Conservation (phyloP, 192 early-diverging fungal species). For the Lobosporangium transversale region DNA sequence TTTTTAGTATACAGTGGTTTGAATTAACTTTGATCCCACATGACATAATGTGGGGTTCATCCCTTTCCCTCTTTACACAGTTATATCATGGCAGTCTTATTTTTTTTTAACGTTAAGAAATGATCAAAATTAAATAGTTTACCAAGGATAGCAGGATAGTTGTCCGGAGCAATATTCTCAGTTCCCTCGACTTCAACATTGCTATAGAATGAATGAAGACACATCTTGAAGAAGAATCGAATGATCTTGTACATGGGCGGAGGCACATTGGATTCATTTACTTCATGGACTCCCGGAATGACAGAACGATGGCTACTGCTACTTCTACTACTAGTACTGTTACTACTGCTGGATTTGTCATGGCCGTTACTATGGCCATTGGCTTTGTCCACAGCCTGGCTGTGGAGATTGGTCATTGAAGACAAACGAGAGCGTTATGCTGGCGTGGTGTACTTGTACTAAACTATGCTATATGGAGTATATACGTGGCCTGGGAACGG, state of each 20-base stretch:
- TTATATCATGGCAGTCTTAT: too few relatives aligned
- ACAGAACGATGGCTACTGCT: background rate
- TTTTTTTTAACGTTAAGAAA: too few relatives aligned
- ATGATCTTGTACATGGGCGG: constrained; percentile 47
- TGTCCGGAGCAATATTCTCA: constrained; percentile 54
- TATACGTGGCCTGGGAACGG: too few relatives aligned
- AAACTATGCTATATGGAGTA: too few relatives aligned
- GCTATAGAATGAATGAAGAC: constrained; percentile 51
- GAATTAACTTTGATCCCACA: too few relatives aligned
- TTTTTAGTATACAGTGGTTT: too few relatives aligned
- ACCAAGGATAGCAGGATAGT: constrained; percentile 53
- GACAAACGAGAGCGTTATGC: too few relatives aligned
- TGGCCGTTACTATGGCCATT: background rate
- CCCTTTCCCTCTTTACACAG: background rate
- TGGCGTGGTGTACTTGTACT: too few relatives aligned
- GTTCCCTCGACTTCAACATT: constrained; percentile 53
- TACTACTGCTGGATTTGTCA: background rate
- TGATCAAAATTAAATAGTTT: background rate
- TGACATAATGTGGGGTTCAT: constrained; percentile 13
- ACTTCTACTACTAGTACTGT: background rate
- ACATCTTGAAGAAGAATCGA: constrained; percentile 54
- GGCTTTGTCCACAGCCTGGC: background rate
- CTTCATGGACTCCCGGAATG: background rate
- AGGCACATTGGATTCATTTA: constrained; percentile 9
- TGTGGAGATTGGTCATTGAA: background rate